Evolutionary conservation across 257 asterid genomes (phyloP).

Genomic region (Forsythia suspensa): DNA sequence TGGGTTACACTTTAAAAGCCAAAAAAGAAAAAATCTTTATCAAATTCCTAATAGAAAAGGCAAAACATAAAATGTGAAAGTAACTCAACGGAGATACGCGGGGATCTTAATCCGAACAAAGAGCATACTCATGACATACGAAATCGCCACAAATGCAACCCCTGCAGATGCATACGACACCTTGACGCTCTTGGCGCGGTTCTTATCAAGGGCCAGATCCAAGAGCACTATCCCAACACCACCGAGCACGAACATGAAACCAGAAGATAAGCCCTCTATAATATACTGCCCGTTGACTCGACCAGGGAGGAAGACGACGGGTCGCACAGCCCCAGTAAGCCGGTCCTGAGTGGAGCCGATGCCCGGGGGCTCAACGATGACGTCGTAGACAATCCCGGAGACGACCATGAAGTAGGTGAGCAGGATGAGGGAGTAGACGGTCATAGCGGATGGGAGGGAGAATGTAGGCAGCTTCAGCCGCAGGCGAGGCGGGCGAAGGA

Average conservation of each 20-base stretch:
- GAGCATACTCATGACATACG: conserved; percentile 92
- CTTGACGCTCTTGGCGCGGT: conserved; percentile 85
- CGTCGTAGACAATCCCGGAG: conserved; percentile 92
- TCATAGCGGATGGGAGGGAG: conserved; percentile 94
- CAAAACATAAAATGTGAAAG: neutral
- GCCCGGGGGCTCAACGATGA: conserved; percentile 95
- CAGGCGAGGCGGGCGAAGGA: conserved; percentile 92
- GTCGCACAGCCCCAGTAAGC: conserved; percentile 70
- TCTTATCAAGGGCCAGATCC: conserved; percentile 82
- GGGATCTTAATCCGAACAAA: conserved; percentile 96
- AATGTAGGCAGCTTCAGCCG: conserved; percentile 78
- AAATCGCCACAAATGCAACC: conserved; percentile 61
- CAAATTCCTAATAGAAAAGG: neutral
- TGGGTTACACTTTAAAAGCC: neutral
- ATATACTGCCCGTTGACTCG: conserved; percentile 96
- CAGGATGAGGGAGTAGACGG: conserved; percentile 78
- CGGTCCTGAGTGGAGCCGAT: conserved; percentile 93
- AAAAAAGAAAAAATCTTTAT: neutral
- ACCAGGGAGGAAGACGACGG: conserved; percentile 85
- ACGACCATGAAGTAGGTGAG: conserved; percentile 96
- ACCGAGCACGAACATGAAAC: conserved; percentile 94
- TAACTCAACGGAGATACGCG: conserved; percentile 65
- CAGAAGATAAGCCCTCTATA: conserved; percentile 87
- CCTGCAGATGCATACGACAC: conserved; percentile 78
- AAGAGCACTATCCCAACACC: conserved; percentile 81